Conservation (phyloP, 768 basidiomycete species). For the Gymnopilus dilepis region DNA sequence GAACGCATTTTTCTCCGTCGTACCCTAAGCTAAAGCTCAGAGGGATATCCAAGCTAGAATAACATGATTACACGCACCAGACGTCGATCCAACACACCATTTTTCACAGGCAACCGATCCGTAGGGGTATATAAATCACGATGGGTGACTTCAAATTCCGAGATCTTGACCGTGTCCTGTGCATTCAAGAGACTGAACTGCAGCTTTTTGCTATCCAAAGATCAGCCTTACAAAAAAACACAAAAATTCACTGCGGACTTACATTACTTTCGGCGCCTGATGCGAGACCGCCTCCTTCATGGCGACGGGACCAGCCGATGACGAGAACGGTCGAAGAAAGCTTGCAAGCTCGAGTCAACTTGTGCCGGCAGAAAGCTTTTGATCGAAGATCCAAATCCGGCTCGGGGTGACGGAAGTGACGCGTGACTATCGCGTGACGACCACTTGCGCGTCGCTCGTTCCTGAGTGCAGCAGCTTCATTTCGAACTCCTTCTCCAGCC, state of each 20-base stretch:
- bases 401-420: constrained; percentile 38
- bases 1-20: constrained; percentile 88
- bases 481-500: constrained; percentile 35
- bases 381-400: constrained; percentile 5
- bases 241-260: constrained; percentile 29
- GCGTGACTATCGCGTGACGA: constrained; percentile 44
- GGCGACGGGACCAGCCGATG: constrained; percentile 22
- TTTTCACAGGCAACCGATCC: constrained; percentile 83
- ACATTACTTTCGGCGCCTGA: constrained; percentile 86
- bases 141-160: constrained; percentile 95
- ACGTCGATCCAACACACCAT: constrained; percentile 92
- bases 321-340: constrained; percentile 7
- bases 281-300: constrained; percentile 88
- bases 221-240: constrained; percentile 12
- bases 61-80: constrained; percentile 57
- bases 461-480: constrained; percentile 12
- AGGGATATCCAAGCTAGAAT: neutral
- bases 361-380: neutral
- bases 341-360: constrained; percentile 1
- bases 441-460: constrained; percentile 59
- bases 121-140: constrained; percentile 88
- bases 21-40: constrained; percentile 62
- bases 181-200: constrained; percentile 95
- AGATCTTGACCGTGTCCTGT: constrained; percentile 93
- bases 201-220: constrained; percentile 77